phyloP scores from a whole-genome alignment of 108 stramenopile species.

The Nannochloropsis salina region DNA sequence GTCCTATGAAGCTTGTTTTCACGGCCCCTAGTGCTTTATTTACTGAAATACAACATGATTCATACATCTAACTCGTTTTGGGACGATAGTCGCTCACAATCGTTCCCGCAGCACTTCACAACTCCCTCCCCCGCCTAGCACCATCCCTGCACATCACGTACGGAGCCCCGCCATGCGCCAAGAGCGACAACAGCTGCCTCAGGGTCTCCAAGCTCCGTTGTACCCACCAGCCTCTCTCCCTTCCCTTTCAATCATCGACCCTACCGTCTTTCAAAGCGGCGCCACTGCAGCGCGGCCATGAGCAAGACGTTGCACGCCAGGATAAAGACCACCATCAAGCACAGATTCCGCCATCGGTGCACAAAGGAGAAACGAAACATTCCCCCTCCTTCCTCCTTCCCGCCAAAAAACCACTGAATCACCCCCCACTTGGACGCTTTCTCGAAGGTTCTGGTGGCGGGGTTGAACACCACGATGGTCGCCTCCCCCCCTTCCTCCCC shows the following conservation, averaged over 20 bases:
- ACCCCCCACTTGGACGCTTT: background rate
- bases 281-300: background rate
- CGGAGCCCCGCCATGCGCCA: too few species aligned
- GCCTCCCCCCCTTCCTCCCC: background rate
- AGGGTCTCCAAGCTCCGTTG: too few species aligned
- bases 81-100: too few species aligned
- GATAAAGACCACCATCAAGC: background rate
- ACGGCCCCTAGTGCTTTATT: too few species aligned
- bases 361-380: background rate
- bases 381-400: background rate
- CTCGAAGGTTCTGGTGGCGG: background rate
- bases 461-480: background rate
- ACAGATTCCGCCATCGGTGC: conserved; percentile 17
- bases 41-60: too few species aligned
- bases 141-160: too few species aligned
- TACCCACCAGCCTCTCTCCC: background rate
- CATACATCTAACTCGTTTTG: too few species aligned
- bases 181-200: too few species aligned
- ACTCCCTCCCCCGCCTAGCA: too few species aligned
- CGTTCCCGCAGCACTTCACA: too few species aligned
- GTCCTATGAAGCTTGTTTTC: too few species aligned
- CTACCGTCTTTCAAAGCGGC: background rate
- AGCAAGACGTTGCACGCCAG: background rate
- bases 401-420: background rate
- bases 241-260: background rate